Base-by-base conservation (phyloP, 2,329 filamentous ascomycete species). In the Balansia obtecta region DNA sequence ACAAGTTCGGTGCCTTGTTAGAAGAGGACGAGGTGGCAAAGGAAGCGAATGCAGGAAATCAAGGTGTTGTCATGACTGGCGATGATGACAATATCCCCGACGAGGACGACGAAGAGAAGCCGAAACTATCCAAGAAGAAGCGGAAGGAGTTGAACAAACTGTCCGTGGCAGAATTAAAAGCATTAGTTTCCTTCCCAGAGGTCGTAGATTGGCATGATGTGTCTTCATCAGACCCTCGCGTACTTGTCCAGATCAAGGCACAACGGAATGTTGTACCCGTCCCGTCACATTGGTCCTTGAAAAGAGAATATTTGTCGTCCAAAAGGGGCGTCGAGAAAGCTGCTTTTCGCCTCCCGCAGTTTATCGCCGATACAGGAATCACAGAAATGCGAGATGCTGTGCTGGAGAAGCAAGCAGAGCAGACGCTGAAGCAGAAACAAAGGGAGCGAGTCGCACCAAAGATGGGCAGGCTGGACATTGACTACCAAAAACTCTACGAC, bases 141-240 rank as follows among this genome's bases (percentile, higher is more conserved):
- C 80, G 86, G 58, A 98, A 97, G 71, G 82, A 86, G 69, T 76
- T 89, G 63, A 94, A 86, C 70, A 95, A 94, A 68, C 74, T 97
- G 33, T 95, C 91, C 7, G 88, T 98, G 53, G 93, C 93, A 46
- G 89, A 97, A 68, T 78, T 98, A 55, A 98, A 98, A 70, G 88
- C 91, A 6, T 71, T 95, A 50, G 93, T 96, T 53, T 79, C 77
- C 60, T 91, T 90, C 58, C 93, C 93, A 2, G 93, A 98, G 66
- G 81, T 95, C 10, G 91, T 98, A 6, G 93, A 98, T 62, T 97
- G 93, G 93, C 93, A 94, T 50, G 93, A 98, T 64, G 87, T 88
- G 12, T 94, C 88, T 15, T 90, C 93, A 0, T 82, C 86, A 27
- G 90, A 98, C 64, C 93, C 93, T 13, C 80, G 85, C 50, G 73